Conservation (phyloP, 495 filamentous ascomycete genomes). For the Cairneyella variabilis region DNA sequence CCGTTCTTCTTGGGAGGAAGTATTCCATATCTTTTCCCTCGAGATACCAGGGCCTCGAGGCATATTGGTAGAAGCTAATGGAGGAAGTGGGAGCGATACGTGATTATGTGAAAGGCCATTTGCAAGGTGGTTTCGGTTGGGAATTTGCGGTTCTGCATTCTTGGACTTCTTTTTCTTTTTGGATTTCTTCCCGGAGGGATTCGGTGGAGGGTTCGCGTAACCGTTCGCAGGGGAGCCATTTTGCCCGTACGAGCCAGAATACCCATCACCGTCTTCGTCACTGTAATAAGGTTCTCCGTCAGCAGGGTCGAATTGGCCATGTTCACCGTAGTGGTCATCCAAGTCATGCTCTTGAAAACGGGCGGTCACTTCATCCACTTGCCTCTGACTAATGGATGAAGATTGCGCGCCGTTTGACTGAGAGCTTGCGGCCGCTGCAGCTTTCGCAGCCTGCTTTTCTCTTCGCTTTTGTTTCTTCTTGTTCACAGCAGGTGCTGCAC, state of each 20-base stretch:
- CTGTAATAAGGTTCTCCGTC: constrained; percentile 42
- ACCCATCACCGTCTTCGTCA: constrained; percentile 40
- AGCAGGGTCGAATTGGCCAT: constrained; percentile 26
- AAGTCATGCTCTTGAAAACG: constrained; percentile 24
- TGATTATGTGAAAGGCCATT: constrained; percentile 26
- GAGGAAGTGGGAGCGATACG: constrained; percentile 21
- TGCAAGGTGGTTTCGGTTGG: constrained; percentile 20
- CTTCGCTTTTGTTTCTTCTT: constrained; percentile 90
- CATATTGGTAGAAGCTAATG: constrained; percentile 29
- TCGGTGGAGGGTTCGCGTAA: constrained; percentile 21
- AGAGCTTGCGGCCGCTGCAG: constrained; percentile 42
- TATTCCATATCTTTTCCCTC: constrained; percentile 96
- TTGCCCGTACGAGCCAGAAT: constrained; percentile 37
- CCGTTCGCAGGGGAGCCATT: constrained; percentile 25
- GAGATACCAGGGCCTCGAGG: constrained; percentile 43
- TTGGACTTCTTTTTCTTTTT: constrained; percentile 62
- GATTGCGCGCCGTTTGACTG: constrained; percentile 18
- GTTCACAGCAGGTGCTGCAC: constrained; percentile 53
- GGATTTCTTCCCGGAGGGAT: constrained; percentile 48
- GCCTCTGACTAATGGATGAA: constrained; percentile 7
- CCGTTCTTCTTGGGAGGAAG: constrained; percentile 84
- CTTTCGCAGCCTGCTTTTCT: constrained; percentile 69
- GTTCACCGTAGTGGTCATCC: constrained; percentile 15
- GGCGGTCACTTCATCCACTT: constrained; percentile 25
- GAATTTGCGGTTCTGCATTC: constrained; percentile 5